These are phyloP conservation scores for Septoria linicola DNA, from an alignment of 2,329 filamentous ascomycete species.

Conservation along the genomic window DNA sequence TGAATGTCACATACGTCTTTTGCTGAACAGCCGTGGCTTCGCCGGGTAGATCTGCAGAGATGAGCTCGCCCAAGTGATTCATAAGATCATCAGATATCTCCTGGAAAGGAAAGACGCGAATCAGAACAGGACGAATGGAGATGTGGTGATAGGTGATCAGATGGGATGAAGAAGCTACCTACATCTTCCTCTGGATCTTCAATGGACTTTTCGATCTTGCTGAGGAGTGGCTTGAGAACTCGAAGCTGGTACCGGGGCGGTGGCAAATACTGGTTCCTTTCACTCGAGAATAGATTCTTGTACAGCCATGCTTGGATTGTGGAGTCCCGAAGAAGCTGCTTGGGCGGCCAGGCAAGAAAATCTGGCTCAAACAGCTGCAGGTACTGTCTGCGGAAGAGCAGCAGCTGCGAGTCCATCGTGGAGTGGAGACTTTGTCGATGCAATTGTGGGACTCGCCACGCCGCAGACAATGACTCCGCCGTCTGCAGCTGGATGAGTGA, in stretches of 20 bases:
- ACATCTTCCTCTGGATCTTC: conserved; percentile 85
- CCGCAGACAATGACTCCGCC: no score
- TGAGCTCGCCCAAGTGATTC: conserved; percentile 62
- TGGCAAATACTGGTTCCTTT: conserved; percentile 57
- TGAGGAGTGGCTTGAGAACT: conserved; percentile 70
- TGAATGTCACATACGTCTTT: conserved; percentile 74
- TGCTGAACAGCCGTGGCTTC: conserved; percentile 67
- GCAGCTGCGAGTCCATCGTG: conserved; percentile 40
- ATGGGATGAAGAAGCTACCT: conserved; percentile 47
- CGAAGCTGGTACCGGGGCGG: conserved; percentile 68
- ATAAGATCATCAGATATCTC: conserved; percentile 82
- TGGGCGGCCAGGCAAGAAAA: conserved; percentile 63
- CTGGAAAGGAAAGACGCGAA: conserved; percentile 51
- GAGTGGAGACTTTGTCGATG: no score
- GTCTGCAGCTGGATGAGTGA: no score
- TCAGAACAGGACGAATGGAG: conserved; percentile 28
- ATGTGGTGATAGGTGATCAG: background rate
- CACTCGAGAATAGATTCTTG: conserved; percentile 63
- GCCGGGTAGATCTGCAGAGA: conserved; percentile 63
- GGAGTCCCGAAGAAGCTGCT: conserved; percentile 57
- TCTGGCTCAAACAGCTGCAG: conserved; percentile 68
- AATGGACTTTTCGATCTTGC: conserved; percentile 70
- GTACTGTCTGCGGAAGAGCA: conserved; percentile 68
- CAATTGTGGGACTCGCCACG: no score
- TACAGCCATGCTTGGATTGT: conserved; percentile 67